Evolutionary conservation across 2,329 filamentous ascomycete genomes (phyloP).

Genomic region (Sporothrix schenckii): DNA sequence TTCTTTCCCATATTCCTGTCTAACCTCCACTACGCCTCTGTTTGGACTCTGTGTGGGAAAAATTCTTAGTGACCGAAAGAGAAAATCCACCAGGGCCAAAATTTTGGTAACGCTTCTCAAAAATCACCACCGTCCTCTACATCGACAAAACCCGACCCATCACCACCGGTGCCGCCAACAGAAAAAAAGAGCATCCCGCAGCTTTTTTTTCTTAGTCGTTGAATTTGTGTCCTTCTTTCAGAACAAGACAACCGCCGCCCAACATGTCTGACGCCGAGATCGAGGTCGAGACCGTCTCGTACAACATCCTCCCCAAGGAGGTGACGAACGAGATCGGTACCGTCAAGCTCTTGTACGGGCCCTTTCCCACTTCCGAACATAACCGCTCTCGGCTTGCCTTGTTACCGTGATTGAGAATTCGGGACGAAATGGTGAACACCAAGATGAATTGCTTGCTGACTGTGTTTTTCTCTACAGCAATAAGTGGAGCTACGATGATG

Average conservation of each 20-base stretch:
- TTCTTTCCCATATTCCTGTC: not conserved
- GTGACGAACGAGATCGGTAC: slow-evolving; percentile 84
- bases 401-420: not conserved
- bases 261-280: slow-evolving; percentile 95
- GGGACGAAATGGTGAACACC: not conserved
- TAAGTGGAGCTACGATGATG: slow-evolving; percentile 97
- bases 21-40: slow-evolving; percentile 11
- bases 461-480: slow-evolving; percentile 44
- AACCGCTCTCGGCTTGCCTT: not conserved
- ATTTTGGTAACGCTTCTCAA: slow-evolving; percentile 30
- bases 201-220: slow-evolving; percentile 28
- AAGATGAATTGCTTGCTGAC: slow-evolving; percentile 27
- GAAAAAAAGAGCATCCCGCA: slow-evolving; percentile 29
- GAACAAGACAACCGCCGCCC: slow-evolving; percentile 41
- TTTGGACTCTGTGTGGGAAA: slow-evolving; percentile 25
- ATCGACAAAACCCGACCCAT: slow-evolving; percentile 26
- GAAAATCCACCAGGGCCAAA: slow-evolving; percentile 32
- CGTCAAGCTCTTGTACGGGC: slow-evolving; percentile 77
- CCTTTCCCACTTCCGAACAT: not conserved
- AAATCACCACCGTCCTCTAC: slow-evolving; percentile 26
- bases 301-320: slow-evolving; percentile 88
- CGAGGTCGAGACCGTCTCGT: slow-evolving; percentile 78
- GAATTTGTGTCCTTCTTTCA: slow-evolving; percentile 31
- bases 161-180: slow-evolving; percentile 29
- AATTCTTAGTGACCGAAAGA: slow-evolving; percentile 25